These are phyloP conservation scores for Leishmania gerbilli DNA, from an alignment of 208 protist species.

Conservation along the genomic window DNA sequence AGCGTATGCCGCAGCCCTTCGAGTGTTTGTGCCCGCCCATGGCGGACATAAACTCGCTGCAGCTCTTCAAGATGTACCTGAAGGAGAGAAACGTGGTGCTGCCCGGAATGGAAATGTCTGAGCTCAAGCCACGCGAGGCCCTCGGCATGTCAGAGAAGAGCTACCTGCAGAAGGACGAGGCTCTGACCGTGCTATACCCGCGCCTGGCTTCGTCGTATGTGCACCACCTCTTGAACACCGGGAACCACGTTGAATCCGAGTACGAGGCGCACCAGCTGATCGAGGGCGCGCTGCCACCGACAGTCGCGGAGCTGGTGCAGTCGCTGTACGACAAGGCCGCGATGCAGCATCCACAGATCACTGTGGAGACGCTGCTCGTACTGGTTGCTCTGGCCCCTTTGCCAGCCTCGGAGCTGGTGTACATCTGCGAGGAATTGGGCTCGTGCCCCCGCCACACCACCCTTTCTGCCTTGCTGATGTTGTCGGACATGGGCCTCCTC, in stretches of 20 bases:
- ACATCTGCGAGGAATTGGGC: constrained; percentile 79
- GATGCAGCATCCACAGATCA: constrained; percentile 41
- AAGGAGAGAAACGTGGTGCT: constrained; percentile 33
- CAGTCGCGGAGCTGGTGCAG: constrained; percentile 47
- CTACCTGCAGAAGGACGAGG: constrained; percentile 76
- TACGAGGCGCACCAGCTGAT: constrained; percentile 54
- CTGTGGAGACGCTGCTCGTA: constrained; percentile 61
- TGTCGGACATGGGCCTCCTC: constrained; percentile 68
- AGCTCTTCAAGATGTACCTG: constrained; percentile 45
- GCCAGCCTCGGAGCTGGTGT: constrained; percentile 67
- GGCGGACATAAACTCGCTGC: constrained; percentile 43
- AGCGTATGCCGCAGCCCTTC: constrained; percentile 80
- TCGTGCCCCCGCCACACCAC: constrained; percentile 64
- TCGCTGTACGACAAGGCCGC: constrained; percentile 45
- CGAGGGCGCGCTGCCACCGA: constrained; percentile 51
- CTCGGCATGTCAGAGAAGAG: constrained; percentile 59
- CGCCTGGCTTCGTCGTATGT: constrained; percentile 58
- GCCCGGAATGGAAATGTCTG: constrained; percentile 37
- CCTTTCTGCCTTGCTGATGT: constrained; percentile 60
- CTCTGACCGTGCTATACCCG: constrained; percentile 52
- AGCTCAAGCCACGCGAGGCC: constrained; percentile 26
- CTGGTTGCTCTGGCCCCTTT: constrained; percentile 56
- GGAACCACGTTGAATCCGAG: constrained; percentile 37
- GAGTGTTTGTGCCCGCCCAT: constrained; percentile 73
- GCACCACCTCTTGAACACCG: constrained; percentile 36